Conservation (phyloP, 2,329 filamentous ascomycete species). For the Curvularia hawaiiensis region DNA sequence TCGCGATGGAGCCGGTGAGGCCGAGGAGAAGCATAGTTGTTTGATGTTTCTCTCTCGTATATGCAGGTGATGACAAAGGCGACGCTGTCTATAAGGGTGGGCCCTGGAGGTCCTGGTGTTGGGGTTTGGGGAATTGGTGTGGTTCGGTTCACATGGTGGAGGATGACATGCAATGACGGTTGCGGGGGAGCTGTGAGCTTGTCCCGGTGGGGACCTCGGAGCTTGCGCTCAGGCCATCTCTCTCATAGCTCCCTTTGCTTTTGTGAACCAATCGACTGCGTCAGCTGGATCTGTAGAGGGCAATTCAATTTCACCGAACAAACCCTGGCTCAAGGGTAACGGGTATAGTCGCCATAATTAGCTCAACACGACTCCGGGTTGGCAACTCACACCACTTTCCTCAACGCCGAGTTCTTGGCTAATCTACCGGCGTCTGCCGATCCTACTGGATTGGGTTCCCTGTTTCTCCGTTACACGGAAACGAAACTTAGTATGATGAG, state of each 20-base stretch:
- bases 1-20: constrained; percentile 95
- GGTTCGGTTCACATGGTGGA: constrained; percentile 11
- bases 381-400: neutral
- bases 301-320: neutral
- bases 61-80: neutral
- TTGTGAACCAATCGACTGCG: neutral
- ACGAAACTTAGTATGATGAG: neutral
- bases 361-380: neutral
- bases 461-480: neutral
- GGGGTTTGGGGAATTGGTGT: neutral
- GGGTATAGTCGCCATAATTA: neutral
- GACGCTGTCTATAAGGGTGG: neutral
- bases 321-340: neutral
- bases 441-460: neutral
- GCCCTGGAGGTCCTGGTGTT: neutral
- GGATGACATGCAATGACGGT: constrained; percentile 14
- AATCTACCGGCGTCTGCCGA: neutral
- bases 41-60: neutral
- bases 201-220: constrained; percentile 12
- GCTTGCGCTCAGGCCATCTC: constrained; percentile 6
- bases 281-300: neutral
- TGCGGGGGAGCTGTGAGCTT: constrained; percentile 17
- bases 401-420: neutral
- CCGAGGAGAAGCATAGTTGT: constrained; percentile 87
- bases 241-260: neutral